These are phyloP conservation scores for Sambucus nigra DNA, from an alignment of 129 eudicot species.

Conservation along the genomic window DNA sequence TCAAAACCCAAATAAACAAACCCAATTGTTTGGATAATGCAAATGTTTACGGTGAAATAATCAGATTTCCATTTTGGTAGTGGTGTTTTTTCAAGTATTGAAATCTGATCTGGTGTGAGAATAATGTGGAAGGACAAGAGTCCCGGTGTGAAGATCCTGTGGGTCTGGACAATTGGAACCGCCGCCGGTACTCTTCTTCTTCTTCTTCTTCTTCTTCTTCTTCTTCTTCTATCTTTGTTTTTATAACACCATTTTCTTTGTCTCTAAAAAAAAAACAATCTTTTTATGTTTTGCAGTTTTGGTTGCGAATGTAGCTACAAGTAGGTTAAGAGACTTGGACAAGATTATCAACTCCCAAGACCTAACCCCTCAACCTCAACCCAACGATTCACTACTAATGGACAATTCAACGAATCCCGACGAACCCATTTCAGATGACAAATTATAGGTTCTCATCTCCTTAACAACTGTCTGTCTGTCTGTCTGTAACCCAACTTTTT, in stretches of 20 bases:
- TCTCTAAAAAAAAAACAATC: too few relatives aligned
- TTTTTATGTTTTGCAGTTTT: conserved; percentile 26
- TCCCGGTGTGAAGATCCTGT: conserved; percentile 70
- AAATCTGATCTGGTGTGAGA: too few relatives aligned
- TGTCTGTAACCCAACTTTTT: too few relatives aligned
- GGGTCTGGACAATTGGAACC: conserved; percentile 80
- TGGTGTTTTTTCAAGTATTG: too few relatives aligned
- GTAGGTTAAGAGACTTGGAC: conserved; percentile 45
- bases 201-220: background rate
- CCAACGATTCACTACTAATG: conserved; percentile 1
- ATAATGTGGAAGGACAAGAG: conserved; percentile 67
- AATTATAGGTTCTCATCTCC: background rate
- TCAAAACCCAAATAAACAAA: too few relatives aligned
- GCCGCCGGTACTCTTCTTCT: conserved; percentile 39
- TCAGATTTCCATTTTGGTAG: too few relatives aligned
- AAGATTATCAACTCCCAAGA: conserved; percentile 26
- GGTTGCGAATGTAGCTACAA: conserved; percentile 45
- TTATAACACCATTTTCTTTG: background rate
- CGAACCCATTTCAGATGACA: conserved; percentile 10
- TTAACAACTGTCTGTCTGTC: too few relatives aligned
- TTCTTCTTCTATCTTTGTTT: background rate
- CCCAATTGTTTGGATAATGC: too few relatives aligned
- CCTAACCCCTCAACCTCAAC: background rate
- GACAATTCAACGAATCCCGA: conserved; percentile 17
- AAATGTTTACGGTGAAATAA: too few relatives aligned